Evolutionary conservation across 2,329 filamentous ascomycete genomes (phyloP), one percentile per base, ranked within the genome.

Genomic region (Rutstroemia sp.): DNA sequence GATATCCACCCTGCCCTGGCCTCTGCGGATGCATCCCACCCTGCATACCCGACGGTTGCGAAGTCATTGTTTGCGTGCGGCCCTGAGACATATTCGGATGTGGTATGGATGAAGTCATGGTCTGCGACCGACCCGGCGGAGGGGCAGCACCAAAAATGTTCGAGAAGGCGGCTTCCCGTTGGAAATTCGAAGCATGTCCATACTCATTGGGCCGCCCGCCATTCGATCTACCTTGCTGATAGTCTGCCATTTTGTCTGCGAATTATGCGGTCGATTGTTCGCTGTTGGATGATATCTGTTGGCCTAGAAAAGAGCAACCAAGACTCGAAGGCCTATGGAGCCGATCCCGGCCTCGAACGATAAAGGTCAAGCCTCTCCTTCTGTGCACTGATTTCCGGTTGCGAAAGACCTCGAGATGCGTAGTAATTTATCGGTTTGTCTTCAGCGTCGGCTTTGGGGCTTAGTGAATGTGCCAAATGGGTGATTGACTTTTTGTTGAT

Each of bases 111-210:
- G 88, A 91, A 61, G 86, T 94, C 91, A 97, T 96, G 25, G 92
- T 96, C 69, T 96, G 92, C 57, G 92, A 95, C 71, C 94, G 87
- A 57, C 92, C 92, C 47, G 89, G 83, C 48, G 90, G 90, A 62
- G 89, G 91, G 62, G 89, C 81, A 62, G 84, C 85, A 65, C 92
- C 94, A 71, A 97, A 99, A 70, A 97, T 97, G 74, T 92, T 92
- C 63, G 88, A 90, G 73, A 95, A 99, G 63, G 92, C 94, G 64
- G 90, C 89, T 82, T 99, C 92, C 75, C 94, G 87, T 74, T 94
- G 89, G 68, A 78, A 78, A 69, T 79, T 78, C 61, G 77, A 75
- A 54, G 75, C 68, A 78, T 73, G 63, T 63, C 77, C 67, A 60
- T 69, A 69, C 42, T 68, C 67, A 61, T 65, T 69, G 53, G 67